Percentiles rank a stretch among this genome's conserved stretches.
phyloP scores from a whole-genome alignment of 805 yeast genomes.

The Yarrowia sp. region DNA sequence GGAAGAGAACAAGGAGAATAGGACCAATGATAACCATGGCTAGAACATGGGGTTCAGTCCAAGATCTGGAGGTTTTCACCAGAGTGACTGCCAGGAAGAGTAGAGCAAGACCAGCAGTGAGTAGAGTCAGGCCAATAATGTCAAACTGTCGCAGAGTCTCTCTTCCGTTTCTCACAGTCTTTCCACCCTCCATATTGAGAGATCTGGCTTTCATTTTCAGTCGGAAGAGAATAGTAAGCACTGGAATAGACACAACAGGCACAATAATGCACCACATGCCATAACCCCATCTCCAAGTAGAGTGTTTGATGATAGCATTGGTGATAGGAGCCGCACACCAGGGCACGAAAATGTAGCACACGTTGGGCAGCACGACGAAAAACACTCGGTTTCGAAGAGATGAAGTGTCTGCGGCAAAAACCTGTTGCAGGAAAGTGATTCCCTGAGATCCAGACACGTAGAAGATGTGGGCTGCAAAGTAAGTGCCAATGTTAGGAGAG shows the following conservation, averaged over 20 bases:
- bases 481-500: constrained; percentile 39
- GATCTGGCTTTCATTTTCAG: not conserved
- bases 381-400: constrained; percentile 44
- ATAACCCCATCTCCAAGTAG: constrained; percentile 54
- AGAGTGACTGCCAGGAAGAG: constrained; percentile 70
- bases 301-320: constrained; percentile 35
- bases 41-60: constrained; percentile 63
- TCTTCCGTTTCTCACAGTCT: not conserved
- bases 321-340: constrained; percentile 42
- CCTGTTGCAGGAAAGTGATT: constrained; percentile 40
- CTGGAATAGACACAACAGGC: constrained; percentile 37
- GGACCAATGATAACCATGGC: constrained; percentile 71
- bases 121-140: constrained; percentile 57
- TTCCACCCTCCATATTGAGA: not conserved
- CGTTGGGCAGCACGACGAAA: constrained; percentile 39
- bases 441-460: constrained; percentile 43
- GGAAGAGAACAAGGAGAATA: constrained; percentile 54
- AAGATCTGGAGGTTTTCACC: constrained; percentile 55
- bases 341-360: constrained; percentile 44
- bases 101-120: constrained; percentile 59
- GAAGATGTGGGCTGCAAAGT: constrained; percentile 7
- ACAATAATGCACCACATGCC: constrained; percentile 50
- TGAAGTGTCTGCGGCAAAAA: constrained; percentile 42
- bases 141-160: constrained; percentile 60
- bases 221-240: not conserved